These are phyloP conservation scores for Botrytis pseudocinerea DNA, from an alignment of 2,329 filamentous ascomycete species.

Conservation along the genomic window DNA sequence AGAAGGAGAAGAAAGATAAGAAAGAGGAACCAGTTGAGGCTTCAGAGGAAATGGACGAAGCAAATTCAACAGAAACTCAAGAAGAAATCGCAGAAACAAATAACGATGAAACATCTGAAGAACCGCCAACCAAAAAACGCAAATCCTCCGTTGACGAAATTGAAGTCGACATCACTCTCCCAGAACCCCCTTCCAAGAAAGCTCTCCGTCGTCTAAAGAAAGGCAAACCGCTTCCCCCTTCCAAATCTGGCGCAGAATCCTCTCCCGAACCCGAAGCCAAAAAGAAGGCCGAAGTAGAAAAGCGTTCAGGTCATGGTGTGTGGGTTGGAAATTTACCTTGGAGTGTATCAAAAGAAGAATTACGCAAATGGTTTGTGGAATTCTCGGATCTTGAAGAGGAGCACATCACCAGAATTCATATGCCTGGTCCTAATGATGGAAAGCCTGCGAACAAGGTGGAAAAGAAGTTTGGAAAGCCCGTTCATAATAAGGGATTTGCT, in stretches of 20 bases:
- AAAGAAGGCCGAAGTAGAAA: constrained; percentile 47
- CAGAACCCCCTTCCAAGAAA: constrained; percentile 94
- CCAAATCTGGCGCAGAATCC: constrained; percentile 46
- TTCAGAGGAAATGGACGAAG: neutral
- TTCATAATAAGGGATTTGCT: constrained; percentile 84
- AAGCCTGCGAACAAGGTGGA: constrained; percentile 40
- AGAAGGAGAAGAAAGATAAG: constrained; percentile 21
- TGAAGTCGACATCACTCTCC: constrained; percentile 85
- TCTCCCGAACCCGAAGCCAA: constrained; percentile 45
- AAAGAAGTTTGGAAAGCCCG: constrained; percentile 37
- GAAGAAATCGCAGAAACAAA: constrained; percentile 13
- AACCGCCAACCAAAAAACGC: constrained; percentile 58
- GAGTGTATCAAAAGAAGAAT: constrained; percentile 68
- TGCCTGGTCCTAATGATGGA: constrained; percentile 51
- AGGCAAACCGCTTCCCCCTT: constrained; percentile 57
- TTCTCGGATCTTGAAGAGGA: constrained; percentile 66
- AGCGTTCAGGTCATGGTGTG: constrained; percentile 78
- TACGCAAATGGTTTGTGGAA: constrained; percentile 78
- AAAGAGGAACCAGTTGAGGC: neutral
- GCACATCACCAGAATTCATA: constrained; percentile 74
- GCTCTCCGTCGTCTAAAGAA: constrained; percentile 89
- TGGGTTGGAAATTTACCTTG: constrained; percentile 98
- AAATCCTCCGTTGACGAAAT: constrained; percentile 71
- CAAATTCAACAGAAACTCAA: neutral
- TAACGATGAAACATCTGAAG: constrained; percentile 24